Conservation (phyloP, 2,329 filamentous ascomycete species). For the Penicillium italicum region DNA sequence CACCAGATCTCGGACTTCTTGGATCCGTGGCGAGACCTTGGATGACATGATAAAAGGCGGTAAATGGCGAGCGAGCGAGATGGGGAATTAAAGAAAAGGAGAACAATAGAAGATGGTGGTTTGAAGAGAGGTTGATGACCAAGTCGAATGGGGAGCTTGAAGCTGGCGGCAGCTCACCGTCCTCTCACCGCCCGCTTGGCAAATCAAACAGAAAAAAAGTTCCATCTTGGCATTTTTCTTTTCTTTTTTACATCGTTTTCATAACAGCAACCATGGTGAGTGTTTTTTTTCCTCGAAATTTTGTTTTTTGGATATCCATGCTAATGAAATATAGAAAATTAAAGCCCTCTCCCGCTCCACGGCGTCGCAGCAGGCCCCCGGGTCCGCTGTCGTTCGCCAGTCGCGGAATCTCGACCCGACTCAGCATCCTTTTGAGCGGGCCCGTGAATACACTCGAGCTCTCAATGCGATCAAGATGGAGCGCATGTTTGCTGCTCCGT, state of each 20-base stretch:
- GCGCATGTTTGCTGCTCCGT: slow-evolving; percentile 83
- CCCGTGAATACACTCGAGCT: slow-evolving; percentile 75
- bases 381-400: slow-evolving; percentile 44
- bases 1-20: slow-evolving; percentile 80
- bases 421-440: slow-evolving; percentile 85
- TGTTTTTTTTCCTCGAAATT: background rate
- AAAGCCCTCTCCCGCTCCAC: slow-evolving; percentile 51
- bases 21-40: slow-evolving; percentile 64
- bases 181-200: slow-evolving; percentile 34
- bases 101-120: slow-evolving; percentile 8
- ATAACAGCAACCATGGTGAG: slow-evolving; percentile 32
- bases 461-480: slow-evolving; percentile 87
- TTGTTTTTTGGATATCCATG: background rate
- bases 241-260: slow-evolving; percentile 12
- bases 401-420: slow-evolving; percentile 67
- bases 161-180: slow-evolving; percentile 28
- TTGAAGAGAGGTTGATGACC: slow-evolving; percentile 20
- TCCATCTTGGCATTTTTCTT: slow-evolving; percentile 19
- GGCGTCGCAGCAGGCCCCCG: slow-evolving; percentile 48
- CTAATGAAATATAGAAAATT: slow-evolving; percentile 49
- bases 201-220: slow-evolving; percentile 35
- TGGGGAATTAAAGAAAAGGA: background rate
- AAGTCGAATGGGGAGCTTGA: slow-evolving; percentile 24
- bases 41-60: slow-evolving; percentile 42
- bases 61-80: background rate